Percentiles rank a stretch among this genome's conserved stretches.
Evolutionary conservation across 139 green algal genomes (phyloP).

Genomic region (Dunaliella primolecta): DNA sequence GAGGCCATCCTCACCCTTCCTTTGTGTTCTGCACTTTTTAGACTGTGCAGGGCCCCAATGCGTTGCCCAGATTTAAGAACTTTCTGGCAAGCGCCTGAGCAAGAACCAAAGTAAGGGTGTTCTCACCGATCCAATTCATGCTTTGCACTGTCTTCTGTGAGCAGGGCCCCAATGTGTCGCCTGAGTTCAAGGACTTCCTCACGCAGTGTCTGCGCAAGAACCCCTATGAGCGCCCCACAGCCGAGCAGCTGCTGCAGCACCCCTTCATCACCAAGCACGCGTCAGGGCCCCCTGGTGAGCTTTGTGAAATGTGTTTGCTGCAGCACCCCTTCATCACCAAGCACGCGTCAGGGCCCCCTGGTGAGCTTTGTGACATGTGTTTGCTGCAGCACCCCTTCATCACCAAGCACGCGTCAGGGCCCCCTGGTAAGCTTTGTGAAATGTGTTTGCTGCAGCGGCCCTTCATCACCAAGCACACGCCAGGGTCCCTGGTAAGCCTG

Average conservation of each 20-base stretch:
- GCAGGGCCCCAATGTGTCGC: constrained; percentile 39
- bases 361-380: background rate
- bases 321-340: constrained; percentile 69
- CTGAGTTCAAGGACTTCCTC: constrained; percentile 82
- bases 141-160: no score
- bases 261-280: constrained; percentile 58
- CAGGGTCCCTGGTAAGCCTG: no score
- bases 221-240: constrained; percentile 57
- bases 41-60: no score
- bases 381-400: constrained; percentile 79
- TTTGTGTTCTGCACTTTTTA: no score
- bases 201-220: constrained; percentile 66
- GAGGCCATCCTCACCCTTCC: no score
- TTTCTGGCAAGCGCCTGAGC: no score
- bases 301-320: constrained; percentile 60
- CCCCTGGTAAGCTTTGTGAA: background rate
- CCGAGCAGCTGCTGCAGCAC: constrained; percentile 71
- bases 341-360: background rate
- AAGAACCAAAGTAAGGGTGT: no score
- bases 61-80: no score
- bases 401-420: constrained; percentile 18
- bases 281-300: background rate
- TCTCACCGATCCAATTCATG: no score
- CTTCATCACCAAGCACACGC: constrained; percentile 50
- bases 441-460: constrained; percentile 79